phyloP scores from a whole-genome alignment of 768 basidiomycete species.

The Rhodotorula toruloides region DNA sequence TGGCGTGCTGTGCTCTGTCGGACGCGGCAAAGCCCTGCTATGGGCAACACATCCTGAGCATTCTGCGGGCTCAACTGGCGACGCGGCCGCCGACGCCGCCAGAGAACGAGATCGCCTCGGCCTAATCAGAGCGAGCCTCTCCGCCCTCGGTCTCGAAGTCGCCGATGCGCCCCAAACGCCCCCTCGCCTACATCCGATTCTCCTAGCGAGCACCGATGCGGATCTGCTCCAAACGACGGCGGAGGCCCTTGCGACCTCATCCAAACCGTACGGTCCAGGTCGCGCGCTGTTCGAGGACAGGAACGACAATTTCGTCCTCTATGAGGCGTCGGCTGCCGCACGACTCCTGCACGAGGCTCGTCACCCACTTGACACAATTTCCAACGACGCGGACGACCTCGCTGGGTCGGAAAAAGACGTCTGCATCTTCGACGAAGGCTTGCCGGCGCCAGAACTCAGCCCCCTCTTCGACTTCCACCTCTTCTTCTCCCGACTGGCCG shows the following conservation, averaged over 20 bases:
- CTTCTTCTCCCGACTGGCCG: slow-evolving; percentile 53
- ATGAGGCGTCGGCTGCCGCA: slow-evolving; percentile 8
- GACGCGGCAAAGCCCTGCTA: slow-evolving; percentile 54
- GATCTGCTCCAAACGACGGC: not conserved
- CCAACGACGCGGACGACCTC: slow-evolving; percentile 23
- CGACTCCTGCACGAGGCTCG: slow-evolving; percentile 47
- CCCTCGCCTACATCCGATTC: slow-evolving; percentile 34
- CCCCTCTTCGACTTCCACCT: slow-evolving; percentile 65
- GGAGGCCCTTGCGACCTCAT: slow-evolving; percentile 2
- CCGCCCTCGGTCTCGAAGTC: slow-evolving; percentile 50
- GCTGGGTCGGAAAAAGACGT: slow-evolving; percentile 43
- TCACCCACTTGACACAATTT: slow-evolving; percentile 50
- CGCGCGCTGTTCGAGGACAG: slow-evolving; percentile 43
- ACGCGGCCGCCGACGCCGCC: slow-evolving; percentile 28
- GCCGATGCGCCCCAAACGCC: slow-evolving; percentile 47
- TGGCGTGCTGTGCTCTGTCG: slow-evolving; percentile 49
- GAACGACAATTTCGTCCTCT: slow-evolving; percentile 31
- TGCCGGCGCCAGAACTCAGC: slow-evolving; percentile 51
- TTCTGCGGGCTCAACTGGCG: slow-evolving; percentile 51
- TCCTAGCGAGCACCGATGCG: slow-evolving; percentile 26
- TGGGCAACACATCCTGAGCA: slow-evolving; percentile 62
- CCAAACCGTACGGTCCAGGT: slow-evolving; percentile 7
- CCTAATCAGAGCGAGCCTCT: slow-evolving; percentile 48
- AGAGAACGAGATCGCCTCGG: slow-evolving; percentile 45
- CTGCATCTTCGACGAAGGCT: slow-evolving; percentile 37